Evolutionary conservation across 768 basidiomycete species (phyloP), one percentile per base, ranked within the genome.

Genomic region (Tephrocybe rancida): DNA sequence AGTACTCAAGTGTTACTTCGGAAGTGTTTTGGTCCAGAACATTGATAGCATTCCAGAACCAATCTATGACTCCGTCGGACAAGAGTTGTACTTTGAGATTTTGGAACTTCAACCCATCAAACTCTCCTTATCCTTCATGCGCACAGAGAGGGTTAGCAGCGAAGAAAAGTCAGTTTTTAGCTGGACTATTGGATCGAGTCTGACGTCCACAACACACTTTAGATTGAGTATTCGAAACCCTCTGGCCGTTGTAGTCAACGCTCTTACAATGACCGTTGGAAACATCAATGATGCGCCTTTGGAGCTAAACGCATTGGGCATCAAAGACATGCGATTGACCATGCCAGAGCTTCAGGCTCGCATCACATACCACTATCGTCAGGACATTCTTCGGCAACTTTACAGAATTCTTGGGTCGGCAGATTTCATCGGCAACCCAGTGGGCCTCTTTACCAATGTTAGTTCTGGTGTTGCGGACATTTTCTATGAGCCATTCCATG

Each of bases 361-460:
- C 29, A 88, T 98, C 54, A 75, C 86, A 35, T 88, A 95, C 55
- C 96, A 98, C 66, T 99, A 98, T 67, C 83, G 91, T 30, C 91
- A 97, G 69, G 95, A 98, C 63, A 83, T 97, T 50, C 77, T 96
- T 34, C 88, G 92, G 10, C 97, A 99, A 66, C 78, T 98, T 2
- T 98, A 98, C 69, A 88, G 97, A 32, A 91, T 99, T 39, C 80
- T 99, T 13, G 96, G 97, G n/a, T 98, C 95, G 5, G 97, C 95
- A 0, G 96, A 98, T 71, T 96, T 98, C 73, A 90, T 91, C 55
- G 90, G 92, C 13, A 95, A 95, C 66, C 96, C 96, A 3, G 95
- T 98, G 41, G 97, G 97, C 9, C 79, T 99, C 39, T 98, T 99
- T 78, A 96, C 90, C 45, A 98, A 98, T 65, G 95, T 99, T 65